phyloP scores from a whole-genome alignment of 345 rosid species.

The Rhizophora apiculata region DNA sequence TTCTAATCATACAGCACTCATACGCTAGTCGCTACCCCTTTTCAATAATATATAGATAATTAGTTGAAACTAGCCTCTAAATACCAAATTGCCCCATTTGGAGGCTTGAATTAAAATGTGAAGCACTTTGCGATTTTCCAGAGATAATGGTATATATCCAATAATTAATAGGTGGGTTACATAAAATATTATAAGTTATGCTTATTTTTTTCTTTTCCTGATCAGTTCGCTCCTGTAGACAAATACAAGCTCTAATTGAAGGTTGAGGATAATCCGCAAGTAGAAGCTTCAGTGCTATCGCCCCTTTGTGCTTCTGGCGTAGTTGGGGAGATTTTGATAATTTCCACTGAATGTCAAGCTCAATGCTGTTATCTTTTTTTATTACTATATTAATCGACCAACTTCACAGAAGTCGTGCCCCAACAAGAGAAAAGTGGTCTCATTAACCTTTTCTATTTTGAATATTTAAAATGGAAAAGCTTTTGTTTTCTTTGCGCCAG shows the following conservation, averaged over 20 bases:
- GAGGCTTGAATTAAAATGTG: too few relatives aligned
- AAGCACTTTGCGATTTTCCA: too few relatives aligned
- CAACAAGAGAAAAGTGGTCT: conserved; percentile 60
- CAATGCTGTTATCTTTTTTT: conserved; percentile 18
- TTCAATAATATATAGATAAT: too few relatives aligned
- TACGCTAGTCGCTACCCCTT: too few relatives aligned
- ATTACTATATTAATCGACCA: conserved; percentile 39
- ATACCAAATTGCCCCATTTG: too few relatives aligned
- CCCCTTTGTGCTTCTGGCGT: background rate
- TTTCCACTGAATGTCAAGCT: conserved; percentile 28
- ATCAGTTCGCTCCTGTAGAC: too few relatives aligned
- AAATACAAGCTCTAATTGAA: too few relatives aligned
- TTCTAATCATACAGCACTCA: conserved; percentile 16
- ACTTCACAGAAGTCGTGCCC: conserved; percentile 53
- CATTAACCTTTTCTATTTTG: conserved; percentile 36
- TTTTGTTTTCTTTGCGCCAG: conserved; percentile 16
- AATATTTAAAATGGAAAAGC: conserved; percentile 33
- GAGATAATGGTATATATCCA: too few relatives aligned
- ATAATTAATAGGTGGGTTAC: too few relatives aligned
- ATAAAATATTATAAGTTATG: too few relatives aligned
- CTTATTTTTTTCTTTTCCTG: too few relatives aligned
- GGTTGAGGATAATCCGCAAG: background rate
- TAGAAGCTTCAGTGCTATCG: background rate
- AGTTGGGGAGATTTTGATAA: conserved; percentile 22
- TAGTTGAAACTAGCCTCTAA: too few relatives aligned